phyloP scores from a whole-genome alignment of 768 basidiomycete genomes.

The Mycena alexandri region DNA sequence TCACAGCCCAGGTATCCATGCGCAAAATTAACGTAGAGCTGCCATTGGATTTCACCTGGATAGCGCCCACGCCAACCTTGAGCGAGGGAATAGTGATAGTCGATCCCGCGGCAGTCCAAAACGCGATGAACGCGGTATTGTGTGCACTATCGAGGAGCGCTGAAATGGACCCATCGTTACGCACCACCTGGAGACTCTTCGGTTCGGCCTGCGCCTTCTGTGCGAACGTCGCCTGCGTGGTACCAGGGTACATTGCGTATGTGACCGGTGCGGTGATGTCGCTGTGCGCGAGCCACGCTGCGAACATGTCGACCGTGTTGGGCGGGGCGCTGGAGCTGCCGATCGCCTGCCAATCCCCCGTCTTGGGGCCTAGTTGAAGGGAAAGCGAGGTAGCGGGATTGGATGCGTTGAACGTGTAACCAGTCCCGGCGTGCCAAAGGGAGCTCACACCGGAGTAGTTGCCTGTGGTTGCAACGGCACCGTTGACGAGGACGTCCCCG shows the following conservation, averaged over 20 bases:
- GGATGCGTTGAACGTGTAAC: constrained; percentile 51
- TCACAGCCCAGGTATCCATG: constrained; percentile 51
- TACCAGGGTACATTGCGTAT: constrained; percentile 60
- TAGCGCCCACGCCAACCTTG: constrained; percentile 38
- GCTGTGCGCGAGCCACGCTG: constrained; percentile 55
- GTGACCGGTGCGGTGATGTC: constrained; percentile 44
- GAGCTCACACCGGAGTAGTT: constrained; percentile 44
- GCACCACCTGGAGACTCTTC: constrained; percentile 46
- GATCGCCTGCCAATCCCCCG: constrained; percentile 51
- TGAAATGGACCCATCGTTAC: constrained; percentile 52
- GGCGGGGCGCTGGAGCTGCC: constrained; percentile 46
- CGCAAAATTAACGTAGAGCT: constrained; percentile 51
- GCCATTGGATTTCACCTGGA: constrained; percentile 51
- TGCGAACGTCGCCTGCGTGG: constrained; percentile 45
- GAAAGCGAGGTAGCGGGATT: constrained; percentile 42
- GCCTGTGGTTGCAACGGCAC: constrained; percentile 23
- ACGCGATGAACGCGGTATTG: constrained; percentile 54
- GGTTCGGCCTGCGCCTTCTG: constrained; percentile 37
- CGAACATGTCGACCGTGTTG: constrained; percentile 49
- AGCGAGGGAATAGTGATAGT: constrained; percentile 50
- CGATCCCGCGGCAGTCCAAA: constrained; percentile 58
- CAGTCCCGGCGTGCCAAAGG: constrained; percentile 50
- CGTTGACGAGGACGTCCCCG: constrained; percentile 40
- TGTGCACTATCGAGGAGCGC: constrained; percentile 55
- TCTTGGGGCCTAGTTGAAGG: constrained; percentile 42